Base-by-base conservation (phyloP, 148 eudicot genomes). In the Tetragonia tetragonoides region DNA sequence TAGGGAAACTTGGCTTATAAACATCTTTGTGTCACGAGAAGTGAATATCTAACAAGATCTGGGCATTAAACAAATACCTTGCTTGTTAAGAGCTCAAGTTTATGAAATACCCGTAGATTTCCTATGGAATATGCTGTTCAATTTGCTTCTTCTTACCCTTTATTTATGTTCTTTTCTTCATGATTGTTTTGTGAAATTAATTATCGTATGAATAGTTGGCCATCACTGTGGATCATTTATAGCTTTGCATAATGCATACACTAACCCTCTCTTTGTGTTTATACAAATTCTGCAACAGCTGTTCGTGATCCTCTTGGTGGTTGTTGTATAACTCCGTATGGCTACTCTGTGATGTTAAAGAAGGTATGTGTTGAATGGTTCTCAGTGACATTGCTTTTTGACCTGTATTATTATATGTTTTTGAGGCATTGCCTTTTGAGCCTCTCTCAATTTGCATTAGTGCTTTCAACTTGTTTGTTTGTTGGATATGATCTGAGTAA, bases 221-320 rank as follows among this genome's bases (percentile, higher is more conserved):
- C 76, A 42, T 41, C 14, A 8, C 17, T 66, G 73, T 21, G 24
- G 44, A 64, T 56, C 44, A n/a, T 46, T 42, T 70, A 5, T 69
- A 12, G 12, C 38, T 64, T 61, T 59, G 54, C 17, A 18, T 60
- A 1, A 51, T 59, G 54, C 17, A 18, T 60, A 1, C 16, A 20
- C 9, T 74, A 66, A 41, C 46, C 12, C 56, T 56, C 6, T 44
- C 34, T 28, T 60, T 37, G 41, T 73, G 71, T 73, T 76, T 21
- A 77, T 67, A 68, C 37, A 16, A 14, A n/a, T 24, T 75, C 75
- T 81, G 83, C 83, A 77, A 79, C 92, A 96, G 99, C 99, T 51
- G 68, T 86, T 41, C 84, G 83, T 66, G 99, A 96, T 86, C 99
- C 99, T 81, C 95, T 96, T 84, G 99, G 99, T 62, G 99, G 99